A percentile compares a stretch with the other conserved stretches of the same genome.
Conservation (phyloP, 768 basidiomycete genomes). For the Infundibulicybe gibba region DNA sequence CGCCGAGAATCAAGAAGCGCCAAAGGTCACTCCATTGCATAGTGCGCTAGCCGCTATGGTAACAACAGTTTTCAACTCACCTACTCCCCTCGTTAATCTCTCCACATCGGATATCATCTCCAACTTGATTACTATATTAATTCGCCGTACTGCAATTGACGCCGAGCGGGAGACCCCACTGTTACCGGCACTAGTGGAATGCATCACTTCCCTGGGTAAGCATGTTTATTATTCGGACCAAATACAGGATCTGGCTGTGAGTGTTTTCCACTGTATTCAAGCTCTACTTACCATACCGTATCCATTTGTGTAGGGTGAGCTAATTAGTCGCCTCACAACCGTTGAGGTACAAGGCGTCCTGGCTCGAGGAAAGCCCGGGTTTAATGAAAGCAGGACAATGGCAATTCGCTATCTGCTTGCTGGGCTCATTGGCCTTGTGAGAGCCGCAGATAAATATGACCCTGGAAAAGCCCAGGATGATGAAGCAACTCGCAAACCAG, state of each 20-base stretch:
- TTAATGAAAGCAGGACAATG: slow-evolving; percentile 44
- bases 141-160: slow-evolving; percentile 64
- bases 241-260: slow-evolving; percentile 81
- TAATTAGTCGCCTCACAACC: slow-evolving; percentile 69
- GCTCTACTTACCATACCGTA: slow-evolving; percentile 1
- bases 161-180: slow-evolving; percentile 50
- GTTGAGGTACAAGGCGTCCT: slow-evolving; percentile 64
- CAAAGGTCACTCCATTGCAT: slow-evolving; percentile 46
- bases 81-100: slow-evolving; percentile 81
- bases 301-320: slow-evolving; percentile 49
- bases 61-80: slow-evolving; percentile 77
- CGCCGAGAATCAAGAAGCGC: slow-evolving; percentile 54
- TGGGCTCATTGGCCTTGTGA: slow-evolving; percentile 67
- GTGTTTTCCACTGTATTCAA: slow-evolving; percentile 12
- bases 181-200: slow-evolving; percentile 65
- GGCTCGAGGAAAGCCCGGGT: slow-evolving; percentile 27
- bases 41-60: slow-evolving; percentile 73
- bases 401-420: slow-evolving; percentile 71
- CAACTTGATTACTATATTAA: slow-evolving; percentile 68
- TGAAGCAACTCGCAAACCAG: slow-evolving; percentile 1
- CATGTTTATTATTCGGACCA: slow-evolving; percentile 97
- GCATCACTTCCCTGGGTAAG: slow-evolving; percentile 80
- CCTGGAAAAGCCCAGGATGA: slow-evolving; percentile 10
- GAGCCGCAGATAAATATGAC: slow-evolving; percentile 53
- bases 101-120: slow-evolving; percentile 88